Percentiles rank a stretch among this genome's conserved stretches.
These are phyloP conservation scores for Carnegiea gigantea DNA, from an alignment of 179 eudicot species.

Conservation along the genomic window DNA sequence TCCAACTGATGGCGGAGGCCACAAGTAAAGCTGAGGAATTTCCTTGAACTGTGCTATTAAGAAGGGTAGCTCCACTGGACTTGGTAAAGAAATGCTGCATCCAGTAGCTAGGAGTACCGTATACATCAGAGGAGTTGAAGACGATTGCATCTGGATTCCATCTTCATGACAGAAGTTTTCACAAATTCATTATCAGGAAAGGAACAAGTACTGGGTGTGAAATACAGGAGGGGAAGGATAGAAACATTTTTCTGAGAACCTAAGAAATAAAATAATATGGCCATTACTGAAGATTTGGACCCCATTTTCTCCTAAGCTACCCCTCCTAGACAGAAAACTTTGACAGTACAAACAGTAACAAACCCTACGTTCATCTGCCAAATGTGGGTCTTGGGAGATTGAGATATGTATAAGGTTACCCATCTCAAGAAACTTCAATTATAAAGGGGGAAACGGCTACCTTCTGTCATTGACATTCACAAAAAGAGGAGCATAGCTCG, in stretches of 20 bases:
- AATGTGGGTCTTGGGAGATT: not conserved
- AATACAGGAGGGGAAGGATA: not conserved
- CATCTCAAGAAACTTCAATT: not conserved
- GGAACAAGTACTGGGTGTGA: not conserved
- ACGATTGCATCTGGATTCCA: slow-evolving; percentile 97
- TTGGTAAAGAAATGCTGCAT: slow-evolving; percentile 78
- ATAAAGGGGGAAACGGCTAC: slow-evolving; percentile 31
- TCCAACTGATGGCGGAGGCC: slow-evolving; percentile 82
- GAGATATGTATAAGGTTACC: not conserved
- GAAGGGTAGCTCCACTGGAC: slow-evolving; percentile 83
- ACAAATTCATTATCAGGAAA: not conserved
- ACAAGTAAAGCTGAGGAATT: slow-evolving; percentile 47
- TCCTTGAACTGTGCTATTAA: slow-evolving; percentile 48
- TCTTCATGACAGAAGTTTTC: slow-evolving; percentile 28
- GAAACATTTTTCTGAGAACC: no score
- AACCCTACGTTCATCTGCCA: not conserved
- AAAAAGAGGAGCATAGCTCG: slow-evolving; percentile 94
- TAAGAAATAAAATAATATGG: not conserved
- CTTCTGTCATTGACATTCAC: slow-evolving; percentile 71
- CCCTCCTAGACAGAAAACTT: no score
- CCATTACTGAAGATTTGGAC: no score
- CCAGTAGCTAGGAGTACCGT: slow-evolving; percentile 98
- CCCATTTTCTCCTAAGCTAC: no score
- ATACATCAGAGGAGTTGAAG: slow-evolving; percentile 59
- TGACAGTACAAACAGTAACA: no score